Evolutionary conservation across 2,329 filamentous ascomycete species (phyloP).

Genomic region (Triangularia verruculosa): DNA sequence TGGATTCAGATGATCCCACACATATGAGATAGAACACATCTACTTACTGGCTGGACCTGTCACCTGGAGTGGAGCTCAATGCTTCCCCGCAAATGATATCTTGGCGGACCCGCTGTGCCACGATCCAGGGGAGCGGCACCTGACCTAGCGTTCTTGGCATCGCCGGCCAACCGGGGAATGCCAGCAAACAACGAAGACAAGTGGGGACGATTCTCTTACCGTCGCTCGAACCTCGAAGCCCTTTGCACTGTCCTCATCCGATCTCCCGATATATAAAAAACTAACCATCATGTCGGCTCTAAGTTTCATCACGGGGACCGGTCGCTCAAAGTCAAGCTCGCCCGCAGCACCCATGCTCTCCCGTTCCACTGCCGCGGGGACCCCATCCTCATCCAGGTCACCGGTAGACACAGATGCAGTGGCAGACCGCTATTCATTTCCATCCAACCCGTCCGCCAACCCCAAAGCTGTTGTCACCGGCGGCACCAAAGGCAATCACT

Average conservation of each 20-base stretch:
- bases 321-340: background rate
- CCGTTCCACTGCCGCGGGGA: background rate
- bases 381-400: background rate
- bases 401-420: conserved; percentile 7
- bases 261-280: background rate
- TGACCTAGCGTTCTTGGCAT: background rate
- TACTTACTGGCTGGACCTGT: too few relatives aligned
- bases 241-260: background rate
- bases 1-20: conserved; percentile 11
- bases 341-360: background rate
- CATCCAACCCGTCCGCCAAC: conserved; percentile 43
- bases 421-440: conserved; percentile 39
- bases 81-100: background rate
- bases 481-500: conserved; percentile 36
- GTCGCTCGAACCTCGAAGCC: background rate
- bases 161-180: background rate
- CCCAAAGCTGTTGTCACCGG: conserved; percentile 44
- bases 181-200: background rate
- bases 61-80: too few relatives aligned
- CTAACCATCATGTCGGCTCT: conserved; percentile 5
- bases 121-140: background rate
- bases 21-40: too few relatives aligned
- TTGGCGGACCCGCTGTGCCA: background rate
- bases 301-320: background rate
- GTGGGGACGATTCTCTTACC: background rate